Evolutionary conservation across 345 rosid species (phyloP).

Genomic region (Rhizophora apiculata): DNA sequence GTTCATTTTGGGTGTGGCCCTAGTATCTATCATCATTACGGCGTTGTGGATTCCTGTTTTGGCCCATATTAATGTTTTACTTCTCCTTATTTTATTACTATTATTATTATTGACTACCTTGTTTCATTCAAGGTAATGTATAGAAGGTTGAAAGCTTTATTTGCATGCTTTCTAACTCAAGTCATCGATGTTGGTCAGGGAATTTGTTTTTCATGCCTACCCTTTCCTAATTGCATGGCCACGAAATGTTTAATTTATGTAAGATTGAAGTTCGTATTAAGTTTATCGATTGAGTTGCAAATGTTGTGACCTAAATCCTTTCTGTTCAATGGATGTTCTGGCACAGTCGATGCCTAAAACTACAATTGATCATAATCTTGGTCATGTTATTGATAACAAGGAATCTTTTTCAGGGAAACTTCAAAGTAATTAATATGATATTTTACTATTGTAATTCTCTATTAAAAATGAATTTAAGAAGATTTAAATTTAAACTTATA

Average conservation of each 20-base stretch:
- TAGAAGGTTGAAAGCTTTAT: constrained; percentile 4
- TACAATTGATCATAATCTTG: no score
- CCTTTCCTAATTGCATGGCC: neutral
- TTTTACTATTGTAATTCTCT: no score
- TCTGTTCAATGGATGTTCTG: no score
- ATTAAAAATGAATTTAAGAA: no score
- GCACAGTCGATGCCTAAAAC: no score
- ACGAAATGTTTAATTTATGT: constrained; percentile 1
- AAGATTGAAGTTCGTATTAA: constrained; percentile 6
- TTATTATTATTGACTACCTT: neutral
- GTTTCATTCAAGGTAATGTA: neutral
- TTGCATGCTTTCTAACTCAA: neutral
- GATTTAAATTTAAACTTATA: no score
- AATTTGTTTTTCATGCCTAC: neutral
- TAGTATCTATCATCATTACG: constrained; percentile 57
- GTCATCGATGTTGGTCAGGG: constrained; percentile 10
- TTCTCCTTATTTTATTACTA: neutral
- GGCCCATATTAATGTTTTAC: neutral
- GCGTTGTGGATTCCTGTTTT: constrained; percentile 8
- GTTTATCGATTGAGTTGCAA: neutral
- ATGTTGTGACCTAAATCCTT: no score
- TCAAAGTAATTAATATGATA: no score
- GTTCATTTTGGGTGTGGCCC: constrained; percentile 60
- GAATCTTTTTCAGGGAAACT: no score
- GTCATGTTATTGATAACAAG: no score